Conservation (phyloP, 2,329 filamentous ascomycete genomes). For the Sclerotinia subarctica region DNA sequence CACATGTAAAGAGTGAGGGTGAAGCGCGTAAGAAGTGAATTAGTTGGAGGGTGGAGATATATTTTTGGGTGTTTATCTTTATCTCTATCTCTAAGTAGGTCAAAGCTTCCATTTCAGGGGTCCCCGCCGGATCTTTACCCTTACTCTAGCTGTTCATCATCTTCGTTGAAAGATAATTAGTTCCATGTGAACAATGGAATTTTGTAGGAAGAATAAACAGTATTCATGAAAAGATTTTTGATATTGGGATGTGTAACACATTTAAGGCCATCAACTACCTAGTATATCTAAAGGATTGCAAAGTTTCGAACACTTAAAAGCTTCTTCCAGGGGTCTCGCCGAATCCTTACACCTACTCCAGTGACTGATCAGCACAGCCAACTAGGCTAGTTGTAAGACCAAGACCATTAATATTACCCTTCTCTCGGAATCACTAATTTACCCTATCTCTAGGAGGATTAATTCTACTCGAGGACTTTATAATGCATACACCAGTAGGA, state of each 20-base stretch:
- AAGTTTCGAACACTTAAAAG: not conserved
- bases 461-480: not conserved
- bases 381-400: not conserved
- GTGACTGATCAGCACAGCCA: not conserved
- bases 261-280: too few relatives aligned
- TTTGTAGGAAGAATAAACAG: not conserved
- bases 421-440: not conserved
- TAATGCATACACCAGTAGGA: not conserved
- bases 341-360: not conserved
- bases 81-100: slow-evolving; percentile 6
- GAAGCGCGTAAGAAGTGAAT: slow-evolving; percentile 2
- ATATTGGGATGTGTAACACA: not conserved
- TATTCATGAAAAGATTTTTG: too few relatives aligned
- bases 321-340: not conserved
- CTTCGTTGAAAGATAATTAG: too few relatives aligned
- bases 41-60: not conserved
- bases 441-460: slow-evolving; percentile 2
- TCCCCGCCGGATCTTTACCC: not conserved
- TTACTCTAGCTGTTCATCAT: not conserved
- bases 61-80: slow-evolving; percentile 12
- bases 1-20: slow-evolving; percentile 2
- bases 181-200: not conserved
- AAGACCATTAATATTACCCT: not conserved
- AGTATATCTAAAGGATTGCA: not conserved
- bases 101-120: slow-evolving; percentile 10